A percentile compares a stretch with the other conserved stretches of the same genome.
Conservation (phyloP, 2,329 filamentous ascomycete genomes). For the Torrubiella hemipterigena region DNA sequence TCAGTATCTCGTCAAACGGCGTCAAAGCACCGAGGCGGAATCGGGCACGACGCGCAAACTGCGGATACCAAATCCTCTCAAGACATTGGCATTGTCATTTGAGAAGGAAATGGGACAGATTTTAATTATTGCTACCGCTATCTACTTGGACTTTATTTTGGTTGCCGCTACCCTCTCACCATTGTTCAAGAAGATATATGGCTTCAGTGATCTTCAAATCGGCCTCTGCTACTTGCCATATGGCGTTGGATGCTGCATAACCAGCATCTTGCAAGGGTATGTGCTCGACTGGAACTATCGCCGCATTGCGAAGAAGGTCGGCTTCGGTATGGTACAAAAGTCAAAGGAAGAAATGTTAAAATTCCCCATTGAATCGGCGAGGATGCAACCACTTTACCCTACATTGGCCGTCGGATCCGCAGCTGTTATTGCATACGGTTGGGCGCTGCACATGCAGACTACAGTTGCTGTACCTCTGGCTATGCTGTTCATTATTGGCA, state of each 20-base stretch:
- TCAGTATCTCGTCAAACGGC: constrained; percentile 30
- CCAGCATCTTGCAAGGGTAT: constrained; percentile 43
- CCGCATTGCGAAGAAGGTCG: constrained; percentile 48
- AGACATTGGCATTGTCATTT: constrained; percentile 38
- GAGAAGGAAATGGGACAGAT: constrained; percentile 47
- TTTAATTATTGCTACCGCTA: constrained; percentile 36
- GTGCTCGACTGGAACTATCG: constrained; percentile 58
- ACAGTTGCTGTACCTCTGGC: constrained; percentile 43
- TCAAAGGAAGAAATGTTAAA: constrained; percentile 37
- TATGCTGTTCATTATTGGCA: constrained; percentile 43
- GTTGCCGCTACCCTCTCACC: constrained; percentile 40
- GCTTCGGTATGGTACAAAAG: constrained; percentile 47
- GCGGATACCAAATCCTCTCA: constrained; percentile 43
- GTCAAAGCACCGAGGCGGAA: constrained; percentile 17
- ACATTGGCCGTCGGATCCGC: constrained; percentile 41
- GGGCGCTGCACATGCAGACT: constrained; percentile 38
- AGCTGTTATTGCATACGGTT: constrained; percentile 43
- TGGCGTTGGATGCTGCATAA: constrained; percentile 35
- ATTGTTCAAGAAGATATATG: constrained; percentile 37
- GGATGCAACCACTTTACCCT: constrained; percentile 41
- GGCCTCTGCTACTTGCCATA: constrained; percentile 45
- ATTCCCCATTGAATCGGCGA: constrained; percentile 43
- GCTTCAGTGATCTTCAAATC: constrained; percentile 35
- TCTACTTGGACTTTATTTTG: constrained; percentile 45
- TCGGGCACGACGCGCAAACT: constrained; percentile 27